phyloP scores from a whole-genome alignment of 139 green algal genomes.

The Chlorella sp. region DNA sequence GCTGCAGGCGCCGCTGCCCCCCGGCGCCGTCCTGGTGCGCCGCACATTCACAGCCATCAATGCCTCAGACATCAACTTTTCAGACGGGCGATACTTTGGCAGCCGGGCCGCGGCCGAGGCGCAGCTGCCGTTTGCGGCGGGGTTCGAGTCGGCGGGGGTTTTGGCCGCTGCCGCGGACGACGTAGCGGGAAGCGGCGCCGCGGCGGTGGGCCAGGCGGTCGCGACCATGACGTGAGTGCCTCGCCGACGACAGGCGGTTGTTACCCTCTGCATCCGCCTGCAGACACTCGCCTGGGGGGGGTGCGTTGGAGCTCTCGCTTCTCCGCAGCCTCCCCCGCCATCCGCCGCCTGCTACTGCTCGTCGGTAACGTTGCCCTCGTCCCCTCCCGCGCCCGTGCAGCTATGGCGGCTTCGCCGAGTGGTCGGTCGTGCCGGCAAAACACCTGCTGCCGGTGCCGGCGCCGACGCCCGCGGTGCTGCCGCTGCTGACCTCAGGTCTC shows the following conservation, averaged over 20 bases:
- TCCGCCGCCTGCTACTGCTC: too few relatives aligned
- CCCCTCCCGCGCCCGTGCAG: not conserved
- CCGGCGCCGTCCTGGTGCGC: constrained; percentile 63
- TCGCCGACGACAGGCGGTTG: too few relatives aligned
- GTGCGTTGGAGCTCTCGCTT: too few relatives aligned
- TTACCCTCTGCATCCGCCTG: too few relatives aligned
- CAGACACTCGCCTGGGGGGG: too few relatives aligned
- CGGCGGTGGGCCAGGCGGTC: constrained; percentile 59
- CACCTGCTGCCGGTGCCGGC: constrained; percentile 51
- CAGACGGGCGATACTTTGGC: constrained; percentile 67
- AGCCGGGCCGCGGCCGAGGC: constrained; percentile 44
- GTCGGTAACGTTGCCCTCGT: constrained; percentile 56
- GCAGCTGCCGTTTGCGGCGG: constrained; percentile 73
- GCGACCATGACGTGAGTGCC: constrained; percentile 75
- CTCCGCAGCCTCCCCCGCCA: too few relatives aligned
- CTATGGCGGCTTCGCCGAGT: constrained; percentile 63
- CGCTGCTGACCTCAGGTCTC: constrained; percentile 82
- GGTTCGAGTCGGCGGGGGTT: constrained; percentile 80
- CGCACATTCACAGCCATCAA: constrained; percentile 74
- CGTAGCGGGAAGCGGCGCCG: constrained; percentile 38
- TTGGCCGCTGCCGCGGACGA: constrained; percentile 54
- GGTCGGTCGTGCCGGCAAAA: constrained; percentile 32
- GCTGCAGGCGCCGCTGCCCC: constrained; percentile 31
- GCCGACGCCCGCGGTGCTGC: constrained; percentile 68
- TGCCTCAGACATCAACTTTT: constrained; percentile 86